Percentiles rank a stretch among this genome's conserved stretches.
phyloP scores from a whole-genome alignment of 2,329 filamentous ascomycete genomes.

The Hortaea werneckii region DNA sequence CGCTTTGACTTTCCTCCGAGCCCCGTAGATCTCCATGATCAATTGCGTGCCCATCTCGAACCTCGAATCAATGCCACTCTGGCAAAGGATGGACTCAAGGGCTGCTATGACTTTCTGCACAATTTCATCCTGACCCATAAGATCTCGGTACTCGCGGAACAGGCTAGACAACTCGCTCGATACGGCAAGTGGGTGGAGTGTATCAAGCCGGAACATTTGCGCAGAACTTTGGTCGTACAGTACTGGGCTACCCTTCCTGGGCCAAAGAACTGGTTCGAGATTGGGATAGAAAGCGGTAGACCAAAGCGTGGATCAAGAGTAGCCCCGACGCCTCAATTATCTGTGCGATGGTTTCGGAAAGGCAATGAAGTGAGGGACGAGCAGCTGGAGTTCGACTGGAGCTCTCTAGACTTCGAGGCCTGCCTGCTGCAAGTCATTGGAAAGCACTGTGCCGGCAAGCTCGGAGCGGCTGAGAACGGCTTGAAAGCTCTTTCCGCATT shows the following conservation, averaged over 20 bases:
- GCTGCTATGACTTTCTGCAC: conserved; percentile 79
- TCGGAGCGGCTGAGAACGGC: conserved; percentile 27
- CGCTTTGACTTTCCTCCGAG: conserved; percentile 69
- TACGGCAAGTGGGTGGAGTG: conserved; percentile 64
- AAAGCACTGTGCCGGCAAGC: conserved; percentile 60
- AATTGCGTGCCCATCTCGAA: conserved; percentile 58
- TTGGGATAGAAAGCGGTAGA: conserved; percentile 64
- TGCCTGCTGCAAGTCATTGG: conserved; percentile 67
- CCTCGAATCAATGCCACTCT: conserved; percentile 61
- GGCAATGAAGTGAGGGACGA: conserved; percentile 61
- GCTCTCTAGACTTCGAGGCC: conserved; percentile 60
- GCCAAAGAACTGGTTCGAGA: conserved; percentile 80
- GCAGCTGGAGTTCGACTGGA: conserved; percentile 56
- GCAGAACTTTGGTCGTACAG: conserved; percentile 74
- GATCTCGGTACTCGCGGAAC: conserved; percentile 68
- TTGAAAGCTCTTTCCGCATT: neutral
- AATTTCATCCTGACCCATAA: conserved; percentile 85
- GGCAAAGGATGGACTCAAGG: conserved; percentile 57
- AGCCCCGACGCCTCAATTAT: conserved; percentile 32
- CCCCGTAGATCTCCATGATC: conserved; percentile 49
- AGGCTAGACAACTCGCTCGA: conserved; percentile 60
- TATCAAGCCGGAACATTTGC: conserved; percentile 66
- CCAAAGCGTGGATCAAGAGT: conserved; percentile 17
- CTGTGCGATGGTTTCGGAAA: conserved; percentile 74
- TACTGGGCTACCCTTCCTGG: conserved; percentile 71